phyloP scores from a whole-genome alignment of 2,329 filamentous ascomycete species.

The Curvularia hawaiiensis region DNA sequence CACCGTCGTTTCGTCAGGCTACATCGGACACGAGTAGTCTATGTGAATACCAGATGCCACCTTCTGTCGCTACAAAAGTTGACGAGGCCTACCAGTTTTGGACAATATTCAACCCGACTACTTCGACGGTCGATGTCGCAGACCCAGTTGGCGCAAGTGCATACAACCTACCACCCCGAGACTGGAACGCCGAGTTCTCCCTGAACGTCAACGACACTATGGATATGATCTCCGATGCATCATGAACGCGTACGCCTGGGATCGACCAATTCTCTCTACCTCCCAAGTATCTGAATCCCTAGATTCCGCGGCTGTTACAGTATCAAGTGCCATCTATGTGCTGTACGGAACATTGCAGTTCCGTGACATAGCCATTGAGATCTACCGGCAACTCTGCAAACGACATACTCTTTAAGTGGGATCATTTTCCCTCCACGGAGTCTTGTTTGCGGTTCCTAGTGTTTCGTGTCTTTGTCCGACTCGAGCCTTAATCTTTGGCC shows the following conservation, averaged over 20 bases:
- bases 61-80: constrained; percentile 19
- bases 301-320: not conserved
- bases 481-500: not conserved
- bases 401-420: not conserved
- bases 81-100: constrained; percentile 39
- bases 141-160: constrained; percentile 28
- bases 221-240: constrained; percentile 21
- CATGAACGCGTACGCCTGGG: constrained; percentile 3
- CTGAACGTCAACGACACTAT: constrained; percentile 34
- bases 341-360: not conserved
- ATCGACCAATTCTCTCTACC: not conserved
- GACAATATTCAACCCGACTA: constrained; percentile 39
- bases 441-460: not conserved
- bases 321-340: not conserved
- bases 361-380: not conserved
- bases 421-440: not conserved
- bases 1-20: constrained; percentile 14
- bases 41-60: constrained; percentile 21
- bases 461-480: not conserved
- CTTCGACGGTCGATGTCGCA: constrained; percentile 26
- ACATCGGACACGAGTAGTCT: constrained; percentile 13
- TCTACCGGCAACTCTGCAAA: not conserved
- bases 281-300: not conserved
- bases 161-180: constrained; percentile 34
- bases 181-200: constrained; percentile 44